Percentiles rank a stretch among this genome's conserved stretches.
phyloP scores from a whole-genome alignment of 2,329 filamentous ascomycete species.

The Penicillium polonicum region DNA sequence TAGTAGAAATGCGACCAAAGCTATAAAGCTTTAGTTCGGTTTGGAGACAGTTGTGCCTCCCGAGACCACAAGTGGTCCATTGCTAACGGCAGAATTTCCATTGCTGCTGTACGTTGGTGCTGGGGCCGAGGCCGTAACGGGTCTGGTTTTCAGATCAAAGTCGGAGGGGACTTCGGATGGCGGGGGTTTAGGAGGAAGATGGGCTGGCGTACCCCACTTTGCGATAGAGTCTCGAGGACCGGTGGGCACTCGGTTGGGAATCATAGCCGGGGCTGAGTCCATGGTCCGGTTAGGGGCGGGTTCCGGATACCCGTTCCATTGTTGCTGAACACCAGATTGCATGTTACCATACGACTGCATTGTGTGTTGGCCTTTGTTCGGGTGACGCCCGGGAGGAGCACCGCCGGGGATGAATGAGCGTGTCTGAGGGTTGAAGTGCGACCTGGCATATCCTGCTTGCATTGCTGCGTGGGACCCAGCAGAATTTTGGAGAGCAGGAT shows the following conservation, averaged over 20 bases:
- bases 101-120: slow-evolving; percentile 25
- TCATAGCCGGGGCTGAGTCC: slow-evolving; percentile 20
- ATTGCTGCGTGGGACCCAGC: slow-evolving; percentile 79
- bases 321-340: slow-evolving; percentile 24
- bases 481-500: slow-evolving; percentile 65
- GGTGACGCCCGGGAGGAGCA: slow-evolving; percentile 32
- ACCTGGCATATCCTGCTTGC: slow-evolving; percentile 78
- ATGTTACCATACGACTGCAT: slow-evolving; percentile 29
- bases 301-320: slow-evolving; percentile 32
- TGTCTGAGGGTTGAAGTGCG: slow-evolving; percentile 90
- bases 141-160: slow-evolving; percentile 42
- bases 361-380: slow-evolving; percentile 33
- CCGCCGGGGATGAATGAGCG: slow-evolving; percentile 80
- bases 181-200: slow-evolving; percentile 52
- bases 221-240: slow-evolving; percentile 43
- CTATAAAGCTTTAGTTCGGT: slow-evolving; percentile 21
- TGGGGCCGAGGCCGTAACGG: slow-evolving; percentile 20
- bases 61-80: slow-evolving; percentile 42
- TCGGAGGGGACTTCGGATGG: slow-evolving; percentile 46
- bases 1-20: not conserved
- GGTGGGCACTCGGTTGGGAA: slow-evolving; percentile 21
- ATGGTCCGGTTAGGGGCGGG: slow-evolving; percentile 19
- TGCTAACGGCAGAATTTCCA: slow-evolving; percentile 24
- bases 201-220: slow-evolving; percentile 52
- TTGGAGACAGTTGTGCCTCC: slow-evolving; percentile 34